A percentile compares a stretch with the other conserved stretches of the same genome.
phyloP scores from a whole-genome alignment of 805 yeast genomes.

The Brettanomyces naardenensis region DNA sequence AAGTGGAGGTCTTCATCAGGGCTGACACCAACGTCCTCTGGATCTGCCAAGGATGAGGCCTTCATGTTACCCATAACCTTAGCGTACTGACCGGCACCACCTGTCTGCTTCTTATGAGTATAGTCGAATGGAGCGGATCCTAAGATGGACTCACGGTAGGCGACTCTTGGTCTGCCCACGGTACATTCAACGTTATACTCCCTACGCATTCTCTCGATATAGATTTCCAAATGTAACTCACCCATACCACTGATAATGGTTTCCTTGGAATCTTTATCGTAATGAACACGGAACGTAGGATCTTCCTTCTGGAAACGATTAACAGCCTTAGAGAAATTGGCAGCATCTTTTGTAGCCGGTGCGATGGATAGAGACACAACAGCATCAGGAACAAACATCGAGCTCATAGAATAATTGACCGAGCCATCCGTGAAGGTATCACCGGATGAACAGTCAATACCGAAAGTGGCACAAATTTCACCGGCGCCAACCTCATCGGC shows the following conservation, averaged over 20 bases:
- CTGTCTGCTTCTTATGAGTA: slow-evolving; percentile 96
- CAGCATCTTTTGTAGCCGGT: slow-evolving; percentile 80
- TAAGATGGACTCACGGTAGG: slow-evolving; percentile 90
- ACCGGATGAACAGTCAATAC: slow-evolving; percentile 98
- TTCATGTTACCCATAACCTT: slow-evolving; percentile 80
- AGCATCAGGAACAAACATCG: slow-evolving; percentile 99
- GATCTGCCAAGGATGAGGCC: slow-evolving; percentile 43
- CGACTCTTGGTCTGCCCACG: slow-evolving; percentile 96
- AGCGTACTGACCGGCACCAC: slow-evolving; percentile 99
- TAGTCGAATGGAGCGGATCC: slow-evolving; percentile 73
- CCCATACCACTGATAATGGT: slow-evolving; percentile 98
- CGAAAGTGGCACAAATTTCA: slow-evolving; percentile 98
- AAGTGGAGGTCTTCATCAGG: slow-evolving; percentile 24
- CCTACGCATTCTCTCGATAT: slow-evolving; percentile 96
- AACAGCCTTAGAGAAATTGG: slow-evolving; percentile 93
- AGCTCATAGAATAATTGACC: slow-evolving; percentile 80
- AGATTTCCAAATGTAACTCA: slow-evolving; percentile 92
- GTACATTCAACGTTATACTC: slow-evolving; percentile 93
- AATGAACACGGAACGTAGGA: slow-evolving; percentile 93
- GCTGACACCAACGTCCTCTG: slow-evolving; percentile 26
- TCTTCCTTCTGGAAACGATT: slow-evolving; percentile 98
- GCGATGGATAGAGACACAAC: slow-evolving; percentile 88
- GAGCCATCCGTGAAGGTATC: slow-evolving; percentile 91
- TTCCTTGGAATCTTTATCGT: slow-evolving; percentile 86
- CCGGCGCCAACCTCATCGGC: slow-evolving; percentile 94